phyloP scores from a whole-genome alignment of 2,329 filamentous ascomycete species.

The Nakataea oryzae region DNA sequence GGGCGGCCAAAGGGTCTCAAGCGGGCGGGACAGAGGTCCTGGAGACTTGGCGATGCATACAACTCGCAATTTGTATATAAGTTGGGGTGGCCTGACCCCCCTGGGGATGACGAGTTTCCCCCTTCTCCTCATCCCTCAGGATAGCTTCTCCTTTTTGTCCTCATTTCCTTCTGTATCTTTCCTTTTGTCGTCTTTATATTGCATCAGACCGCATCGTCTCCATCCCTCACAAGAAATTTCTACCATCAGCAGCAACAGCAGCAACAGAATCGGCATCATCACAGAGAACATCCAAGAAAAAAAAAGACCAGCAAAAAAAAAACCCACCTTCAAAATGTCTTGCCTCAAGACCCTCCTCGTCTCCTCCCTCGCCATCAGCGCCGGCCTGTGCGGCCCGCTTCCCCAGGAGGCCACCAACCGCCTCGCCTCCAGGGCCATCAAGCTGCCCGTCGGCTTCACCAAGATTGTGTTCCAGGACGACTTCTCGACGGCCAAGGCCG shows the following conservation, averaged over 20 bases:
- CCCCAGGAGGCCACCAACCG: neutral
- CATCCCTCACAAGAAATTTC: neutral
- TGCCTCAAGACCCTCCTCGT: neutral
- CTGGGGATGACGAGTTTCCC: neutral
- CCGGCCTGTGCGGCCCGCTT: neutral
- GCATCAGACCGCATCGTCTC: neutral
- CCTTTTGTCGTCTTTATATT: neutral
- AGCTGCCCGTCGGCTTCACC: slow-evolving; percentile 7
- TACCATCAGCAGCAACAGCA: neutral
- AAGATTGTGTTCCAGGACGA: slow-evolving; percentile 13
- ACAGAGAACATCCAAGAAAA: no score
- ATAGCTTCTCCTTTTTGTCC: neutral
- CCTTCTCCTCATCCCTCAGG: neutral
- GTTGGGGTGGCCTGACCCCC: neutral
- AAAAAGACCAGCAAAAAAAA: no score
- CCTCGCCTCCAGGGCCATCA: slow-evolving; percentile 1
- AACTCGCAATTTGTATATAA: neutral
- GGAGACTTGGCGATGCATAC: neutral
- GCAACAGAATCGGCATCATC: neutral
- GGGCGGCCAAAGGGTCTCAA: no score
- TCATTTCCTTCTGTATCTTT: neutral
- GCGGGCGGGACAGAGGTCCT: no score
- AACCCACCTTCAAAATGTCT: neutral
- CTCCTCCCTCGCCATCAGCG: neutral
- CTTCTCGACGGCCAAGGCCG: slow-evolving; percentile 16